Percentiles rank a stretch among this genome's conserved stretches.
Conservation (phyloP, 441 rosid genomes). For the Gossypium davidsonii region DNA sequence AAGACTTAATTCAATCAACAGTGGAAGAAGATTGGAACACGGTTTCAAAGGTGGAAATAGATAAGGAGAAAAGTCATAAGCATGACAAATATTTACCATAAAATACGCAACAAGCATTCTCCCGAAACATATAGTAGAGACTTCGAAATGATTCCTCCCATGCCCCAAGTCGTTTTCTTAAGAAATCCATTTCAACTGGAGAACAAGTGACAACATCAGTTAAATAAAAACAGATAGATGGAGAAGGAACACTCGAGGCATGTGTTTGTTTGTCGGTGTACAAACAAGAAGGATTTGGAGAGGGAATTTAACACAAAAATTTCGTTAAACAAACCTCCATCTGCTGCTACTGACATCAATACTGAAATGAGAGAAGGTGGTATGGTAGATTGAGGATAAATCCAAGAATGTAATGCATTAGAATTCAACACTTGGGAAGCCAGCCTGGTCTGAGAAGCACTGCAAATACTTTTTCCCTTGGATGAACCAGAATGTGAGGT, state of each 20-base stretch:
- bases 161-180: slow-evolving; percentile 52
- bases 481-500: slow-evolving; percentile 29
- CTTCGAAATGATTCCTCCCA: slow-evolving; percentile 96
- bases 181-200: slow-evolving; percentile 59
- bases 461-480: slow-evolving; percentile 24
- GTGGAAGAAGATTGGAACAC: not conserved
- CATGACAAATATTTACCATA: slow-evolving; percentile 42
- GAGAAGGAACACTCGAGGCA: not conserved
- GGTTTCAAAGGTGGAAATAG: not conserved
- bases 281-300: not conserved
- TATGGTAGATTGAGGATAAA: slow-evolving; percentile 79
- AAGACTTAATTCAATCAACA: not conserved
- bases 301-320: slow-evolving; percentile 10
- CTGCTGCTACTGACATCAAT: slow-evolving; percentile 43
- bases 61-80: not conserved
- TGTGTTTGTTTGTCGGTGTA: not conserved
- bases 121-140: slow-evolving; percentile 77
- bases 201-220: slow-evolving; percentile 22
- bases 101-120: slow-evolving; percentile 64
- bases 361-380: slow-evolving; percentile 71
- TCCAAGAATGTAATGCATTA: slow-evolving; percentile 78
- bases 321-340: slow-evolving; percentile 52
- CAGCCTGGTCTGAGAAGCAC: slow-evolving; percentile 31
- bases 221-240: slow-evolving; percentile 11
- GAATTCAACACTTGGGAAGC: slow-evolving; percentile 38